Percentiles rank a stretch among this genome's conserved stretches.
Evolutionary conservation across 257 asterid genomes (phyloP).

Genomic region (Verbena officinalis): DNA sequence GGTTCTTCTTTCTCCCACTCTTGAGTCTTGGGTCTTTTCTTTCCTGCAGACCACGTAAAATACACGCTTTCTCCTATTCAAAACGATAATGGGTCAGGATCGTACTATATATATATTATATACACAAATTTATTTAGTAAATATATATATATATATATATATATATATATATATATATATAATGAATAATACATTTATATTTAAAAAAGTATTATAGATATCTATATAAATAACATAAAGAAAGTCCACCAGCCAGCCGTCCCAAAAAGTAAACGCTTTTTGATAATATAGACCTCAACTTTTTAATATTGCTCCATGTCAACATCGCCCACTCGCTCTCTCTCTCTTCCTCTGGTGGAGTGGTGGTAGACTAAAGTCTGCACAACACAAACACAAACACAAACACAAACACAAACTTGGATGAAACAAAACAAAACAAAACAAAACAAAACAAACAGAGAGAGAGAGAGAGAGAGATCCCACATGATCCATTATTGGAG

Average conservation of each 20-base stretch:
- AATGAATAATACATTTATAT: neutral
- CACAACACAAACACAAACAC: too few relatives aligned
- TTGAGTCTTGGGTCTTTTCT: too few relatives aligned
- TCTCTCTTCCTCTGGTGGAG: slow-evolving; percentile 31
- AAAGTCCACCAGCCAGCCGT: slow-evolving; percentile 80
- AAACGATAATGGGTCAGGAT: slow-evolving; percentile 23
- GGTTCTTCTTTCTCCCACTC: too few relatives aligned
- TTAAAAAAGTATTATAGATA: neutral
- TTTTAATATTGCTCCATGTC: slow-evolving; percentile 76
- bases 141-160: neutral
- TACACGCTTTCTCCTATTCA: slow-evolving; percentile 42
- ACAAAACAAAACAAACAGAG: too few relatives aligned
- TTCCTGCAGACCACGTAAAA: slow-evolving; percentile 45
- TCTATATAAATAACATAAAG: slow-evolving; percentile 31
- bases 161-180: neutral
- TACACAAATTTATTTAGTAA: too few relatives aligned
- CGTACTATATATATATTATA: slow-evolving; percentile 6
- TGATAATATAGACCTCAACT: slow-evolving; percentile 58
- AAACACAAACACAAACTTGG: too few relatives aligned
- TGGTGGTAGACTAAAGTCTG: slow-evolving; percentile 50
- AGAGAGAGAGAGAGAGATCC: slow-evolving; percentile 18
- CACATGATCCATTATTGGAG: slow-evolving; percentile 60
- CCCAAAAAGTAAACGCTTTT: slow-evolving; percentile 89
- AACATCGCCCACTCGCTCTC: slow-evolving; percentile 68
- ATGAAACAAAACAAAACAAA: slow-evolving; percentile 27